phyloP scores from a whole-genome alignment of 2,329 filamentous ascomycete genomes.

The Sporothrix curviconia region DNA sequence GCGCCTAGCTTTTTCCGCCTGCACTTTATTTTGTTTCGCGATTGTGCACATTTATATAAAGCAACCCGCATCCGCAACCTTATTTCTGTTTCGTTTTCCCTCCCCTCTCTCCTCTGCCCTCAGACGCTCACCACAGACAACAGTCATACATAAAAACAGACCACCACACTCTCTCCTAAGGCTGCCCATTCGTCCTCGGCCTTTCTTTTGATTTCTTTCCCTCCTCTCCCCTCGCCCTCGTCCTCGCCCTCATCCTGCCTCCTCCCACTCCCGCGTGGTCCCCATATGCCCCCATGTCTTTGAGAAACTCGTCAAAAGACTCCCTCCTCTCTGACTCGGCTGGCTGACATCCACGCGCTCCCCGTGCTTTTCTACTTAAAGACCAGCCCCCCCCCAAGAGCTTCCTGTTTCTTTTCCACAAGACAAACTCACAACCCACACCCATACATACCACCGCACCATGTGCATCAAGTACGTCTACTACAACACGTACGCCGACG shows the following conservation, averaged over 20 bases:
- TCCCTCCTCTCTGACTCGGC: constrained; percentile 30
- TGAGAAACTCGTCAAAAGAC: constrained; percentile 24
- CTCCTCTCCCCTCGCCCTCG: too few species aligned
- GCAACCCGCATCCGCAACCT: constrained; percentile 10
- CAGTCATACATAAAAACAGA: not conserved
- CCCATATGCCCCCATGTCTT: constrained; percentile 26
- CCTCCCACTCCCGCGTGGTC: constrained; percentile 6
- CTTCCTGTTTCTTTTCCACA: not conserved
- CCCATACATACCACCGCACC: constrained; percentile 17
- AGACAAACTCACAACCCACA: too few species aligned
- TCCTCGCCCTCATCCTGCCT: too few species aligned
- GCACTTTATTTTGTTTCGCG: not conserved
- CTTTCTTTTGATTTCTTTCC: not conserved
- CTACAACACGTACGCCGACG: constrained; percentile 30
- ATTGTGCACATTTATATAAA: constrained; percentile 6
- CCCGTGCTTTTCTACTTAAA: not conserved
- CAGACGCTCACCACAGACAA: not conserved
- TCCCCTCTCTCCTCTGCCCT: not conserved
- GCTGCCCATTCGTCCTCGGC: not conserved
- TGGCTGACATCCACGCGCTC: constrained; percentile 28
- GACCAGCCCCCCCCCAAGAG: not conserved
- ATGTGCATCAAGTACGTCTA: constrained; percentile 31
- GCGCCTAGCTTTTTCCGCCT: not conserved
- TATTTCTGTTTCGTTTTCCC: not conserved
- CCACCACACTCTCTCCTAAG: not conserved